Evolutionary conservation across 208 protist species (phyloP).

Genomic region (Spongospora subterranea): DNA sequence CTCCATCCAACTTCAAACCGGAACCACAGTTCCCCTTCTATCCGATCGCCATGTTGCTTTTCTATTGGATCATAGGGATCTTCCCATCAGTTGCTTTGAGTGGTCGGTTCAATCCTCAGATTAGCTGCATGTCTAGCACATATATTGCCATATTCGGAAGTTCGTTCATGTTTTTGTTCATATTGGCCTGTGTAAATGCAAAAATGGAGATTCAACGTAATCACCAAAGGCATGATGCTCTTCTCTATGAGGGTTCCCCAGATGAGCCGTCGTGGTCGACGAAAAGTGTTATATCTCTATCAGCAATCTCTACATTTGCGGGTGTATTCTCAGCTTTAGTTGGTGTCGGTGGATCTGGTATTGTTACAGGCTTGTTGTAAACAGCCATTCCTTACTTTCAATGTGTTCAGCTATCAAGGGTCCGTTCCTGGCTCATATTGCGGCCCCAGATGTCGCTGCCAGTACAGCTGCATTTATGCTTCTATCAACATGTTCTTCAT

Average conservation of each 20-base stretch:
- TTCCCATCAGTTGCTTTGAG: not conserved
- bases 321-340: slow-evolving; percentile 28
- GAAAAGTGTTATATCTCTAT: not conserved
- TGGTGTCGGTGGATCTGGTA: slow-evolving; percentile 39
- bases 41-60: not conserved
- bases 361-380: not conserved
- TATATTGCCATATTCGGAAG: not conserved
- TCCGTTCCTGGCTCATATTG: slow-evolving; percentile 39
- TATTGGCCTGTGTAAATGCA: not conserved
- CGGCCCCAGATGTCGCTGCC: slow-evolving; percentile 8
- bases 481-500: slow-evolving; percentile 33
- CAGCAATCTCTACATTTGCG: not conserved
- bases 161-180: slow-evolving; percentile 9
- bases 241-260: not conserved
- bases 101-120: not conserved
- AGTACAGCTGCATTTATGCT: slow-evolving; percentile 53
- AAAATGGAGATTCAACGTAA: not conserved
- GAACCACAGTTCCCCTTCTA: slow-evolving; percentile 3
- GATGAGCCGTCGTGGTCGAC: not conserved
- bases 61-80: slow-evolving; percentile 5
- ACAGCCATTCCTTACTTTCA: not conserved
- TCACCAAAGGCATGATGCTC: not conserved
- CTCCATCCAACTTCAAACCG: not conserved
- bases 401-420: slow-evolving; percentile 46
- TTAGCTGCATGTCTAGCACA: not conserved